Percentiles rank a stretch among this genome's conserved stretches.
These are phyloP conservation scores for Fistulinella prunicolor DNA, from an alignment of 768 basidiomycete species.

Conservation along the genomic window DNA sequence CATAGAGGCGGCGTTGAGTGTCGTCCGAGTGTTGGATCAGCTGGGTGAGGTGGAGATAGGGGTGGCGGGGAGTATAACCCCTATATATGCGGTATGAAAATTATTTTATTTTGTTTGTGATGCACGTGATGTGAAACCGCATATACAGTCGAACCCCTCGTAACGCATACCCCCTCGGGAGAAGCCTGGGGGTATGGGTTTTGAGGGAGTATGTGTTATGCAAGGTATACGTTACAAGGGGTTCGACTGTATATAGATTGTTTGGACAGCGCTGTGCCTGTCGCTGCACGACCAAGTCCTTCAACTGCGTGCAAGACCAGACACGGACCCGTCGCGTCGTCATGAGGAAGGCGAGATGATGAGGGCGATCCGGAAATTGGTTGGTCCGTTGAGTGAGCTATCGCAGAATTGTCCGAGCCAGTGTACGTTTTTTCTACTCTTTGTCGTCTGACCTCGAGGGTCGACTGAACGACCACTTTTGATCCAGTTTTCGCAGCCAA, in stretches of 20 bases:
- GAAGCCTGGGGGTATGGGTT: no score
- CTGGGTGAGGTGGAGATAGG: constrained; percentile 8
- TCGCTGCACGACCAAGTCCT: constrained; percentile 21
- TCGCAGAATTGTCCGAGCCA: constrained; percentile 16
- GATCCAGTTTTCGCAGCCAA: constrained; percentile 20
- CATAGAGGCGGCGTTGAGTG: constrained; percentile 12
- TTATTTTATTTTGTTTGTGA: background rate
- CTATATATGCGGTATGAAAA: constrained; percentile 16
- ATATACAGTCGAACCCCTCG: no score
- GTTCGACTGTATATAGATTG: constrained; percentile 19
- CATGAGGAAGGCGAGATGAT: constrained; percentile 14
- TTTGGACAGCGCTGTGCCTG: constrained; percentile 24
- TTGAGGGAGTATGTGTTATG: no score
- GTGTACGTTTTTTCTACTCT: constrained; percentile 14
- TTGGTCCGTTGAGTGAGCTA: constrained; percentile 13
- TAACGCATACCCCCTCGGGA: no score
- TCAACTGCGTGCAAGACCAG: constrained; percentile 13
- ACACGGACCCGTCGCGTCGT: constrained; percentile 2
- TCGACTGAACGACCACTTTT: background rate
- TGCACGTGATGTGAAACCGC: background rate
- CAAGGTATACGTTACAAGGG: no score
- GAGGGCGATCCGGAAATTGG: constrained; percentile 15
- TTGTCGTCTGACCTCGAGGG: background rate
- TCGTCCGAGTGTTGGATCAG: constrained; percentile 16
- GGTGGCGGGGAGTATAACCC: constrained; percentile 6